phyloP scores from a whole-genome alignment of 129 eudicot species.

The Arctium lappa region DNA sequence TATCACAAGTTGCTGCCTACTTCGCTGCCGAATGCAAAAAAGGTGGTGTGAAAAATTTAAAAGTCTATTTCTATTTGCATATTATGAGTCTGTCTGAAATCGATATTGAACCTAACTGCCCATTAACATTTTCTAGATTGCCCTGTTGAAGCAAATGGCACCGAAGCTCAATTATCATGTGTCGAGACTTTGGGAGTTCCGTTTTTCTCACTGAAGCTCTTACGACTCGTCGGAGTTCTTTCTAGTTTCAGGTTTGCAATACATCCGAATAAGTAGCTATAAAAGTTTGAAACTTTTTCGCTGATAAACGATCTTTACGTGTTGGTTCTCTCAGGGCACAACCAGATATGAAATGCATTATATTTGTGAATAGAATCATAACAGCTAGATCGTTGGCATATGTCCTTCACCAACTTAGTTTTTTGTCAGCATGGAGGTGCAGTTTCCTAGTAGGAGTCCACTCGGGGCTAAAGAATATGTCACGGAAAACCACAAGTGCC shows the following conservation, averaged over 20 bases:
- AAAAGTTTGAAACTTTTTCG: slow-evolving; percentile 12
- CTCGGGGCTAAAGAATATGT: slow-evolving; percentile 64
- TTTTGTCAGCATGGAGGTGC: slow-evolving; percentile 82
- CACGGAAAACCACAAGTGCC: slow-evolving; percentile 60
- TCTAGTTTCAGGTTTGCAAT: slow-evolving; percentile 68
- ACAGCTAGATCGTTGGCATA: slow-evolving; percentile 76
- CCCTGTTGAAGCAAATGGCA: slow-evolving; percentile 38
- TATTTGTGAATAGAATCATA: slow-evolving; percentile 88
- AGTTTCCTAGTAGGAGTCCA: slow-evolving; percentile 80
- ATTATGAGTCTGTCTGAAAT: background rate
- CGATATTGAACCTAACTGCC: background rate
- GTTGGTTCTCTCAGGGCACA: slow-evolving; percentile 56
- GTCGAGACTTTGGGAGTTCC: slow-evolving; percentile 62
- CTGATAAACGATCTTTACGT: slow-evolving; percentile 13
- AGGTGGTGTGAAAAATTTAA: slow-evolving; percentile 49
- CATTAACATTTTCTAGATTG: background rate
- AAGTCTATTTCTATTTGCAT: background rate
- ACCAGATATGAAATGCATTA: slow-evolving; percentile 80
- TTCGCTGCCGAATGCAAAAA: slow-evolving; percentile 43
- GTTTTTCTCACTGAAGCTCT: slow-evolving; percentile 71
- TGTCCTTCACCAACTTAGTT: slow-evolving; percentile 50
- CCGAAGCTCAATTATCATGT: slow-evolving; percentile 40
- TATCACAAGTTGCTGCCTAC: slow-evolving; percentile 49
- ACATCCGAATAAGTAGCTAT: background rate
- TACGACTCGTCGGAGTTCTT: slow-evolving; percentile 55